Conservation (phyloP, 352 stramenopile species). For the Pythium vanterpoolii region DNA sequence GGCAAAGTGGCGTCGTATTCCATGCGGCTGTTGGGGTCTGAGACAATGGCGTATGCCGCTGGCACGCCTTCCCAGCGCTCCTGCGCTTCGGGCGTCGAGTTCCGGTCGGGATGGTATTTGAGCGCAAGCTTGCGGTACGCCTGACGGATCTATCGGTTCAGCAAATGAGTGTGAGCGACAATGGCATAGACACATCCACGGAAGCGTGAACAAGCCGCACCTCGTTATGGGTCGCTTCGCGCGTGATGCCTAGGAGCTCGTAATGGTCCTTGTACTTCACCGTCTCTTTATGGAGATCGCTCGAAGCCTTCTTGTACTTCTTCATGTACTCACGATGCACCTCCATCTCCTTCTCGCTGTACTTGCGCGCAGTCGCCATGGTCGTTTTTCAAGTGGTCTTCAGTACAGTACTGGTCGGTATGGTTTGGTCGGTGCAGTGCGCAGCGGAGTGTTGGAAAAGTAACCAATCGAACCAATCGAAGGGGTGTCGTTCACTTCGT, state of each 20-base stretch:
- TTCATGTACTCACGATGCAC: conserved; percentile 87
- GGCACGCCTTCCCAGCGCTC: conserved; percentile 77
- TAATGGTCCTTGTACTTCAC: conserved; percentile 83
- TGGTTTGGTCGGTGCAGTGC: no score
- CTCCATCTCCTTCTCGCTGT: conserved; percentile 74
- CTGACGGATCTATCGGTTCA: conserved; percentile 83
- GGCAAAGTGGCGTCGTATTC: conserved; percentile 78
- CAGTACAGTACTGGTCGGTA: background rate
- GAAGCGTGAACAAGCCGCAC: conserved; percentile 18
- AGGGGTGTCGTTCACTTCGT: no score
- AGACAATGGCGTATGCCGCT: conserved; percentile 70
- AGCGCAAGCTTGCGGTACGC: conserved; percentile 87
- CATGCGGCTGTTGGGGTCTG: conserved; percentile 70
- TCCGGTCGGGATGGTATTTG: conserved; percentile 91
- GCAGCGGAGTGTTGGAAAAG: background rate
- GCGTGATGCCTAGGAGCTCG: conserved; percentile 54
- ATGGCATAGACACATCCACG: background rate
- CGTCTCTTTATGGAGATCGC: conserved; percentile 46
- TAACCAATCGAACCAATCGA: background rate
- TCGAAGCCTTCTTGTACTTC: conserved; percentile 83
- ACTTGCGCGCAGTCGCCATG: conserved; percentile 23
- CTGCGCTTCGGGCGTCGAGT: conserved; percentile 70
- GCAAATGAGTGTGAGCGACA: background rate
- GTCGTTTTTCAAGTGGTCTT: background rate
- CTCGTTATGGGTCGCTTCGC: conserved; percentile 64